Percentiles rank a stretch among this genome's conserved stretches.
Evolutionary conservation across 805 yeast genomes (phyloP).

Genomic region (Saturnispora mendoncae): DNA sequence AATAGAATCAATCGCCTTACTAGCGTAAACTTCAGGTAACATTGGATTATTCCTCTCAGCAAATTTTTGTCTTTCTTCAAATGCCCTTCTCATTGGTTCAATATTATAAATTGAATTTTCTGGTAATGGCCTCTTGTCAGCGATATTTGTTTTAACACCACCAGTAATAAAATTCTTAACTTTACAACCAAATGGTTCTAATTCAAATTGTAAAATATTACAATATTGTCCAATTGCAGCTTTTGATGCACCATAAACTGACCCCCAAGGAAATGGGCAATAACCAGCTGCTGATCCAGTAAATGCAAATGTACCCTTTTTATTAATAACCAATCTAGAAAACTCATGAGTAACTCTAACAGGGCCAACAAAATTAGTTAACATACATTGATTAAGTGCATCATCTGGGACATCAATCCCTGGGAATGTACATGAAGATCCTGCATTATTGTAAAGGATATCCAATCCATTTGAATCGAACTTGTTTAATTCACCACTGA

Average conservation of each 20-base stretch:
- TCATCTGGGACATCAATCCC: slow-evolving; percentile 54
- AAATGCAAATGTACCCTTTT: slow-evolving; percentile 61
- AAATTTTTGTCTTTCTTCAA: slow-evolving; percentile 48
- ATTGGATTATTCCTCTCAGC: slow-evolving; percentile 52
- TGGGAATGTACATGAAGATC: slow-evolving; percentile 52
- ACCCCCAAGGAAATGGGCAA: slow-evolving; percentile 61
- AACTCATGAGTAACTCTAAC: slow-evolving; percentile 55
- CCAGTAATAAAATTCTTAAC: slow-evolving; percentile 69
- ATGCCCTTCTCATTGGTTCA: slow-evolving; percentile 42
- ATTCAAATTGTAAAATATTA: slow-evolving; percentile 50
- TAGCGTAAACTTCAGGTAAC: slow-evolving; percentile 50
- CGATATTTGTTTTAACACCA: slow-evolving; percentile 64
- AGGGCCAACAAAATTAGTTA: slow-evolving; percentile 66
- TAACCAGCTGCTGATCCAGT: slow-evolving; percentile 68
- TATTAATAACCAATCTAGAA: slow-evolving; percentile 34
- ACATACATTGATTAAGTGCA: slow-evolving; percentile 40
- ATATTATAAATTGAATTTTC: slow-evolving; percentile 42
- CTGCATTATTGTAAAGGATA: slow-evolving; percentile 62
- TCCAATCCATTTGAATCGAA: slow-evolving; percentile 35
- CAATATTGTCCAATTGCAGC: slow-evolving; percentile 74
- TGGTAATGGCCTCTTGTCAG: slow-evolving; percentile 55
- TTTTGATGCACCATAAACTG: slow-evolving; percentile 58
- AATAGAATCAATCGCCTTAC: slow-evolving; percentile 44
- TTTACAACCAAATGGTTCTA: slow-evolving; percentile 63
- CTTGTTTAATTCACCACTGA: slow-evolving; percentile 22